These are phyloP conservation scores for Bidens hawaiensis DNA, from an alignment of 140 eudicot genomes.

Conservation along the genomic window DNA sequence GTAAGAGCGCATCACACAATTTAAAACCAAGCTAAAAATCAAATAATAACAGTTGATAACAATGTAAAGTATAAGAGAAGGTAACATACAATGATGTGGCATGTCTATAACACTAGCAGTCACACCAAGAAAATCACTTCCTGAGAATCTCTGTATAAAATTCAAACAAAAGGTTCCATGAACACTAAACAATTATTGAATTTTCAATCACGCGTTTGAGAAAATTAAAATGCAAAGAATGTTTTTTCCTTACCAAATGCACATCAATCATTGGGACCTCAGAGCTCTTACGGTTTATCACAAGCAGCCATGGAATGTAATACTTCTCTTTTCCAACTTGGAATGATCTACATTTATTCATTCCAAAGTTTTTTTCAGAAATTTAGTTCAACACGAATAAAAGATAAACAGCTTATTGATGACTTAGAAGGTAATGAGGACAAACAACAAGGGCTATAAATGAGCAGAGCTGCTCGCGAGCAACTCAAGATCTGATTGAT, in stretches of 20 bases:
- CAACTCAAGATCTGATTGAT: no score
- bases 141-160: conserved; percentile 76
- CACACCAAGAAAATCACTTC: conserved; percentile 90
- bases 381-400: neutral
- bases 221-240: conserved; percentile 4
- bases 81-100: conserved; percentile 91
- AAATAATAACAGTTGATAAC: no score
- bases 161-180: conserved; percentile 15
- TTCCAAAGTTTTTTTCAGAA: conserved; percentile 1
- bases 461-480: no score
- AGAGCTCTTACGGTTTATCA: conserved; percentile 72
- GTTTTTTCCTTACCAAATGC: conserved; percentile 65
- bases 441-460: no score
- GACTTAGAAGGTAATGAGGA: no score
- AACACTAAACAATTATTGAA: neutral
- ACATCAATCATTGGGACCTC: conserved; percentile 98
- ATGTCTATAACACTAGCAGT: conserved; percentile 82
- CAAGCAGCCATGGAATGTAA: conserved; percentile 85
- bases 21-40: no score
- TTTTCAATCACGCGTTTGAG: neutral
- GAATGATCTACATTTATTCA: conserved; percentile 66
- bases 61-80: conserved; percentile 1
- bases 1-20: no score
- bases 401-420: neutral
- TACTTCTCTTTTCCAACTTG: conserved; percentile 97